Base-by-base conservation (phyloP, 768 basidiomycete genomes). In the Trichaptum fuscoviolaceum region DNA sequence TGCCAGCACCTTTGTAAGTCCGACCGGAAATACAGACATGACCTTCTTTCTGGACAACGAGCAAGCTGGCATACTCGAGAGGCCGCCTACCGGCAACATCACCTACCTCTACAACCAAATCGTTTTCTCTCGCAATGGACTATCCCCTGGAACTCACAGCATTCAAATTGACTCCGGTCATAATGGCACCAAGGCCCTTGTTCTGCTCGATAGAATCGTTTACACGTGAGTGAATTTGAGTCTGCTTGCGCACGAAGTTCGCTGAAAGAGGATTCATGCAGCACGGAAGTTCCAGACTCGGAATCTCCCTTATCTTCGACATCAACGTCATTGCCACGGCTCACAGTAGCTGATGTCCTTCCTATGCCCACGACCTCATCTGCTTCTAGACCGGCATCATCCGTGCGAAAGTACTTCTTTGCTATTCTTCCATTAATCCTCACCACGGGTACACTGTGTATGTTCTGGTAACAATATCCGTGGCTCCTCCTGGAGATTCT, bases 11-110 rank as follows among this genome's bases (percentile, higher is more conserved):
- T 66, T 63, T 25, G 63, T 35, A 9, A 36, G 36, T 36, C 76
- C 75, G 17, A 68, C 70, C 62, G 78, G 73, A 15, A 65, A 75
- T 65, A 68, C 76, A 0, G 76, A 81, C 63, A 74, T 82, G 73
- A 72, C 71, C 2, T 82, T 82, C 68, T 73, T 75, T 36, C 72
- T 81, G 59, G 80, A 83, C 66, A 69, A 69, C 27, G 68, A 74
- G n/a, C 30, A 64, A 17, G 76, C 72, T 10, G 79, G 78, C 42
- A 12, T 5, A 1, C 81, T 76, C 62, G 63, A 35, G 0, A 70
- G 63, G 20, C 24, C 68, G 20, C 69, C 77, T 1, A 60, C 72
- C 15, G 74, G 71, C 0, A 26, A 69, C 23, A 15, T 65, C 4
- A 68, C 64, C 0, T 77, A 73, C 66, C 42, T 52, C 12, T 52